phyloP scores from a whole-genome alignment of 2,329 filamentous ascomycete genomes.

The Albophoma yamanashiensis region DNA sequence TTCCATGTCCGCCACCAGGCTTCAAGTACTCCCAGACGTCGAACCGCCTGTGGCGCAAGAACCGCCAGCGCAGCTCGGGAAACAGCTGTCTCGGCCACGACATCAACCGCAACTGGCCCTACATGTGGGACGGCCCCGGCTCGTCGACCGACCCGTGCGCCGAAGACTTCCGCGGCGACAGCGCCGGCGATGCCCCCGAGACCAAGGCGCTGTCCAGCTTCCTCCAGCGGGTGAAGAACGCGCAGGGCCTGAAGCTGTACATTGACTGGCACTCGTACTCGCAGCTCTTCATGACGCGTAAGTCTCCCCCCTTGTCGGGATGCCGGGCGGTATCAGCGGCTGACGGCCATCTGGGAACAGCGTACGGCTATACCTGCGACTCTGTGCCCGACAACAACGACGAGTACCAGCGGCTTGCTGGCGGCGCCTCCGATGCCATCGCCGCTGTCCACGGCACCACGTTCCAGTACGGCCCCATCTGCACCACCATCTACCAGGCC shows the following conservation, averaged over 20 bases:
- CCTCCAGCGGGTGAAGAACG: conserved; percentile 18
- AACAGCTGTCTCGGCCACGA: conserved; percentile 40
- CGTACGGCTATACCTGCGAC: conserved; percentile 50
- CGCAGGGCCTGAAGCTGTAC: conserved; percentile 46
- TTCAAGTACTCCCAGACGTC: conserved; percentile 47
- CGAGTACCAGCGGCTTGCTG: conserved; percentile 37
- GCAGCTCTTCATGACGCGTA: conserved; percentile 50
- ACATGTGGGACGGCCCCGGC: conserved; percentile 37
- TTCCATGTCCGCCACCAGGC: conserved; percentile 20
- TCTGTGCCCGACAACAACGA: conserved; percentile 32
- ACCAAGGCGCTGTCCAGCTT: conserved; percentile 33
- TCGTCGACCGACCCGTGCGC: conserved; percentile 40
- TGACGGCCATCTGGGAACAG: conserved; percentile 5
- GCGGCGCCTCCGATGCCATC: conserved; percentile 39
- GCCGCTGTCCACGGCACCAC: conserved; percentile 24
- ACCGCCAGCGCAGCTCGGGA: conserved; percentile 31
- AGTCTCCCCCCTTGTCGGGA: conserved; percentile 29
- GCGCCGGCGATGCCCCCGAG: conserved; percentile 38
- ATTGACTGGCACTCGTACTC: conserved; percentile 57
- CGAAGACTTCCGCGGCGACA: conserved; percentile 34
- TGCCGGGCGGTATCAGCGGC: not conserved
- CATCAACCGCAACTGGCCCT: conserved; percentile 51
- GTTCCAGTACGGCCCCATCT: conserved; percentile 40
- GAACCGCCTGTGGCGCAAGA: conserved; percentile 53
- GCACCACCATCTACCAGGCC: conserved; percentile 50